These are phyloP conservation scores for Spencermartinsiella europaea DNA, from an alignment of 805 yeast species.

Conservation along the genomic window DNA sequence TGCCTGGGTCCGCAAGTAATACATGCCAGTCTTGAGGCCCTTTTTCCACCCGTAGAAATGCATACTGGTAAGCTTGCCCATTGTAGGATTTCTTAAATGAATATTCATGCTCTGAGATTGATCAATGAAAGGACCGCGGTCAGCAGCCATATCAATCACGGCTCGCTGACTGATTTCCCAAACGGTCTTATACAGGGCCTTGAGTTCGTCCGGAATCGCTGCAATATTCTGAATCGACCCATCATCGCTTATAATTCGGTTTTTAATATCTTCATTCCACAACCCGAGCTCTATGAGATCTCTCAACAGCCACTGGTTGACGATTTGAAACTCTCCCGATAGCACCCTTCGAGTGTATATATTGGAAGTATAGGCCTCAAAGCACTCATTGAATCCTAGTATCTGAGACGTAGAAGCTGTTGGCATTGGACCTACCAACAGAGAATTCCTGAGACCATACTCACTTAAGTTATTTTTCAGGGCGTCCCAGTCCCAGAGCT, in stretches of 20 bases:
- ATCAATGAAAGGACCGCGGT: conserved; percentile 64
- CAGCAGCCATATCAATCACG: conserved; percentile 83
- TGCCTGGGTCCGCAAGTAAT: conserved; percentile 94
- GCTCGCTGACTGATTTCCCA: conserved; percentile 92
- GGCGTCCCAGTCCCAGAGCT: conserved; percentile 80
- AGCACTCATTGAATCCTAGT: conserved; percentile 89
- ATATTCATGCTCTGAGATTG: conserved; percentile 93
- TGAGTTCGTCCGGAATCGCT: conserved; percentile 67
- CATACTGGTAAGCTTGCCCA: conserved; percentile 96
- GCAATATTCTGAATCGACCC: conserved; percentile 83
- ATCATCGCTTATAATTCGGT: conserved; percentile 63
- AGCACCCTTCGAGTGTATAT: conserved; percentile 85
- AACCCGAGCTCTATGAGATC: conserved; percentile 78
- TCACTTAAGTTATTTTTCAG: conserved; percentile 54
- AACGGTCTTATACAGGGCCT: conserved; percentile 82
- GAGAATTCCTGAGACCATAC: conserved; percentile 79
- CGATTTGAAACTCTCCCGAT: conserved; percentile 92
- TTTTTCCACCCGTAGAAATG: conserved; percentile 99
- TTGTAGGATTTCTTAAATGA: conserved; percentile 82
- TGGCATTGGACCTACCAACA: conserved; percentile 85
- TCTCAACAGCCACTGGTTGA: conserved; percentile 76
- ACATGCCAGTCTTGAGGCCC: conserved; percentile 98
- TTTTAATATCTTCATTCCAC: conserved; percentile 79
- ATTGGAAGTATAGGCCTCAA: conserved; percentile 93
- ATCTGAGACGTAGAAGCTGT: conserved; percentile 97